Conservation (phyloP, 306 rosid genomes). For the Phaseolus lunatus region DNA sequence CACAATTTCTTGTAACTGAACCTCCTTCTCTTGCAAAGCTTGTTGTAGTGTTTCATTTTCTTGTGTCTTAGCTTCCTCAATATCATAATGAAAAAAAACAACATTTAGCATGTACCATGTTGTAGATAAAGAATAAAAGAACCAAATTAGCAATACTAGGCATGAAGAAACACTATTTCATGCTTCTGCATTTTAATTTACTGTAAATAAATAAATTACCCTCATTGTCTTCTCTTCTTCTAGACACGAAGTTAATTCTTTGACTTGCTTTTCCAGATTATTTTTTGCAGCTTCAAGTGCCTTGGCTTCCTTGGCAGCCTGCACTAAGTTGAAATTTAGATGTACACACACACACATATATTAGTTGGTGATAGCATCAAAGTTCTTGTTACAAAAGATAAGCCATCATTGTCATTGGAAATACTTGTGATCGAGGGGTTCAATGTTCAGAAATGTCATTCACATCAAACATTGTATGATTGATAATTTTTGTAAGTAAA, state of each 20-base stretch:
- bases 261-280: slow-evolving; percentile 81
- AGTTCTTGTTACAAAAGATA: no score
- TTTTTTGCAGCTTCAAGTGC: slow-evolving; percentile 89
- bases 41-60: no score
- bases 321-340: slow-evolving; percentile 11
- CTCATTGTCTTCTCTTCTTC: slow-evolving; percentile 78
- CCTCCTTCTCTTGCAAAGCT: not conserved
- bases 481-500: no score
- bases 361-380: no score
- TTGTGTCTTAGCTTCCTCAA: slow-evolving; percentile 64
- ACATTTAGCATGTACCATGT: slow-evolving; percentile 41
- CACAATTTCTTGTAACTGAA: not conserved
- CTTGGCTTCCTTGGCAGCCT: slow-evolving; percentile 94
- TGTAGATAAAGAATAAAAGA: slow-evolving; percentile 16
- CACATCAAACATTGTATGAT: no score
- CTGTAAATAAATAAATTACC: slow-evolving; percentile 56
- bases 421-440: no score
- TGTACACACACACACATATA: no score
- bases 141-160: not conserved
- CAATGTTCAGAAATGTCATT: no score
- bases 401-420: no score
- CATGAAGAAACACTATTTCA: slow-evolving; percentile 9
- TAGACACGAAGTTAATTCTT: slow-evolving; percentile 72
- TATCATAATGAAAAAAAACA: slow-evolving; percentile 42
- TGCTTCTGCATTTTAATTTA: slow-evolving; percentile 25